Evolutionary conservation across 176 grass and related monocot species (phyloP).

Genomic region (Rhynchospora pubera): DNA sequence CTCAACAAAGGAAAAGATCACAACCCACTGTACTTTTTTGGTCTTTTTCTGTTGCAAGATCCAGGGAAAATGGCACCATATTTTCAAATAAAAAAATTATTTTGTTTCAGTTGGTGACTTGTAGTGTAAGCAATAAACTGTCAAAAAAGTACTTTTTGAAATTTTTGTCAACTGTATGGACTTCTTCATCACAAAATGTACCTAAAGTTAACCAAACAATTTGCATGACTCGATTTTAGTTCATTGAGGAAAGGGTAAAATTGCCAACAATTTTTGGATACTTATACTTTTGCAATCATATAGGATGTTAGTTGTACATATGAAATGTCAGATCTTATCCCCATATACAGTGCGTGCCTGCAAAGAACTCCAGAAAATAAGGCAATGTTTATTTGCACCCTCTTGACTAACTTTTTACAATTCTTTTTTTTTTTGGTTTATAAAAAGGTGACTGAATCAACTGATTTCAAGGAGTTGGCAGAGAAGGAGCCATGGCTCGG

Average conservation of each 20-base stretch:
- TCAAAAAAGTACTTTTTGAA: background rate
- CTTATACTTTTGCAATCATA: background rate
- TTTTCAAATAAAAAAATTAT: background rate
- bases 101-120: background rate
- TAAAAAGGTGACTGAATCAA: conserved; percentile 32
- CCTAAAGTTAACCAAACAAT: background rate
- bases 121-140: background rate
- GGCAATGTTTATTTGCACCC: background rate
- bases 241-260: background rate
- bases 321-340: background rate
- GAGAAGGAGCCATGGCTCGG: conserved; percentile 37
- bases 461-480: conserved; percentile 36
- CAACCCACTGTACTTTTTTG: no score
- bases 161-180: background rate
- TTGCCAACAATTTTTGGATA: background rate
- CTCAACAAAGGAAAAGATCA: no score
- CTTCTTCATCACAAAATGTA: background rate
- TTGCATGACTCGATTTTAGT: background rate
- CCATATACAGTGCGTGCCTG: background rate
- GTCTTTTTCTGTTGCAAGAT: no score
- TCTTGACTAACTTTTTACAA: background rate
- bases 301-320: background rate
- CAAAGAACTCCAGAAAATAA: background rate
- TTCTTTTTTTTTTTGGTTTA: background rate
- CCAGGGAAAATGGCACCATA: no score